Conservation (phyloP, 2,329 filamentous ascomycete species). For the Hysterium pulicare region DNA sequence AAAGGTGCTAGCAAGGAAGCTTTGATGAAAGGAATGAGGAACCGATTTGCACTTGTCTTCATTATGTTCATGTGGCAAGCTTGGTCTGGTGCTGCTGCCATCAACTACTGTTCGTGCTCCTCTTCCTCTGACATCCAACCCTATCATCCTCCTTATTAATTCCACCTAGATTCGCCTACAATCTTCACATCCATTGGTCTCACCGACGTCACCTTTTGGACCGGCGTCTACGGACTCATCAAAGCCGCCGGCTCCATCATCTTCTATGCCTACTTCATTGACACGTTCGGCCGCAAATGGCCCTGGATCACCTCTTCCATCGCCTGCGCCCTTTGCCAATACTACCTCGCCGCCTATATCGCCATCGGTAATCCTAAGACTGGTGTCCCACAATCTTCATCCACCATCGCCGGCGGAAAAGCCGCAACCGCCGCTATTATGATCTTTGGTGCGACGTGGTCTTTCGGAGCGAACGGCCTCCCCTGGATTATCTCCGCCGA, state of each 20-base stretch:
- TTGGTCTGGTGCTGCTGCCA: conserved; percentile 31
- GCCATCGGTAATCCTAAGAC: conserved; percentile 30
- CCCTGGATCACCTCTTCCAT: conserved; percentile 39
- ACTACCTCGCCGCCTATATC: conserved; percentile 37
- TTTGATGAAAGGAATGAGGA: conserved; percentile 36
- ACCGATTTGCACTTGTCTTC: conserved; percentile 40
- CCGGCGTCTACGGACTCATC: conserved; percentile 37
- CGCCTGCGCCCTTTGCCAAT: conserved; percentile 35
- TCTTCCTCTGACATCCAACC: no score
- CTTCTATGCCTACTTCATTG: conserved; percentile 38
- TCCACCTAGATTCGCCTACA: conserved; percentile 33
- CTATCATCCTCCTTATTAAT: conserved; percentile 11
- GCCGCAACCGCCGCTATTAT: conserved; percentile 40
- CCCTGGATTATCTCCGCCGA: conserved; percentile 45
- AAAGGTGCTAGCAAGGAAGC: conserved; percentile 30
- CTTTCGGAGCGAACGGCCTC: conserved; percentile 39
- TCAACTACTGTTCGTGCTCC: conserved; percentile 34
- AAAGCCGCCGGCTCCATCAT: conserved; percentile 36
- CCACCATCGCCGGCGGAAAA: conserved; percentile 36
- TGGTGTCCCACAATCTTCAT: conserved; percentile 25
- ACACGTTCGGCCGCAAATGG: conserved; percentile 34
- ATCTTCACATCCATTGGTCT: conserved; percentile 37
- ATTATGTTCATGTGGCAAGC: conserved; percentile 41
- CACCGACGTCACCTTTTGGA: conserved; percentile 34
- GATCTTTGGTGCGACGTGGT: conserved; percentile 40